A percentile compares a stretch with the other conserved stretches of the same genome.
Conservation (phyloP, 176 grass and related monocot genomes). For the Oryza brachyantha region DNA sequence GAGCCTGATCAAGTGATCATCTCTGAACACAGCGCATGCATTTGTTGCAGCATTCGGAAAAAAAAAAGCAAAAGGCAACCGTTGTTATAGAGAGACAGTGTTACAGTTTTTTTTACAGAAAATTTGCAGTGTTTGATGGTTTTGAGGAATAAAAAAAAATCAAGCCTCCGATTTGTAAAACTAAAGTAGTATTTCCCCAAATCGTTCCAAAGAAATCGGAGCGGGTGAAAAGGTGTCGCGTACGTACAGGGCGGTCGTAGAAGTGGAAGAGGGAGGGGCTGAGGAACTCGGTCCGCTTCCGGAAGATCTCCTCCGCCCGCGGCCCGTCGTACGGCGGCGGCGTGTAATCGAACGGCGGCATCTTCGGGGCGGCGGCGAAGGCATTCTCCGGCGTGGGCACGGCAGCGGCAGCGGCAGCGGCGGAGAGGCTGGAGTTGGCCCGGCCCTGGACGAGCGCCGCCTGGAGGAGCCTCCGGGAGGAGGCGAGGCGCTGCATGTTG, state of each 20-base stretch:
- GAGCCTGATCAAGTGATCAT: no score
- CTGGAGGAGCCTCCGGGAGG: conserved; percentile 45
- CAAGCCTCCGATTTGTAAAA: background rate
- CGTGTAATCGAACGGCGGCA: conserved; percentile 67
- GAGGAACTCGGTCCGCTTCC: conserved; percentile 77
- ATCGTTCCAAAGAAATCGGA: conserved; percentile 1
- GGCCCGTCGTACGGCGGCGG: conserved; percentile 86
- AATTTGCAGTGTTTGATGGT: background rate
- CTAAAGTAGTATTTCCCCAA: background rate
- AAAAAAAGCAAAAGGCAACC: background rate
- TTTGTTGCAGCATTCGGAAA: background rate
- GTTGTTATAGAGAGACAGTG: background rate
- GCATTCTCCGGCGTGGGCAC: conserved; percentile 24
- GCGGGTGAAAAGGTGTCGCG: background rate
- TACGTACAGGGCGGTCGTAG: conserved; percentile 78
- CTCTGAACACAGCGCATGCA: background rate
- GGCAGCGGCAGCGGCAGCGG: conserved; percentile 17
- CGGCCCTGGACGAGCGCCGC: conserved; percentile 37
- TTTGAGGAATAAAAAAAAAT: background rate
- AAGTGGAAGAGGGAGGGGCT: conserved; percentile 90
- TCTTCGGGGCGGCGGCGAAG: conserved; percentile 34
- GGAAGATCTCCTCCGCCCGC: conserved; percentile 60
- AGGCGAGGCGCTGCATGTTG: conserved; percentile 46
- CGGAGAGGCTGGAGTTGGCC: conserved; percentile 47
- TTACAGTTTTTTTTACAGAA: background rate